Base-by-base conservation (phyloP, 805 yeast species). In the Blastobotrys mokoenaii region DNA sequence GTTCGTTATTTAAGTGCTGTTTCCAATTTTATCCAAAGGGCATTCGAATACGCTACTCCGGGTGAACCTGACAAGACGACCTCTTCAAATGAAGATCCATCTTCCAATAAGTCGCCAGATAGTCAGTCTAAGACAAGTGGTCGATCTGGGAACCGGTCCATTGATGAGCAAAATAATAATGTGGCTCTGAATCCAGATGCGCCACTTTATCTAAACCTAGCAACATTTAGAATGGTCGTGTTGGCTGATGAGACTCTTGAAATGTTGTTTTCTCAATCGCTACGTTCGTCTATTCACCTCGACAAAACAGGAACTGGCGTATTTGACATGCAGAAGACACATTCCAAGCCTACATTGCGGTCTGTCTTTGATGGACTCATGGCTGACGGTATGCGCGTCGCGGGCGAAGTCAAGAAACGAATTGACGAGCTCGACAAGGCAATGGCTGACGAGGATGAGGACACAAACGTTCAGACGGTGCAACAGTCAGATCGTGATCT, bases 221-320 rank as follows among this genome's bases (percentile, higher is more conserved):
- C 97, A 0, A 88, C 96, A 0, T 90, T 90, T 66, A 70, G 97
- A 50, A 90, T 90, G 98, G 94, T 93, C 1, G 68, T 93, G 4
- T 68, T 90, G 4, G 97, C 97, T 0, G 96, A 89, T 61, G 97
- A 88, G 57, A 84, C 96, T 0, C 83, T 87, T 54, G 97, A 93
- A 62, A 69, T 83, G 35, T 78, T 90, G 50, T 93, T 93, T 65
- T 72, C 85, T 11, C 68, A 71, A 20, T 82, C 88, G 0, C 67
- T 87, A 30, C 72, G 83, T 46, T 62, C 70, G n/a, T 75, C 90
- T 0, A 73, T 85, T 43, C 86, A 84, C 58, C 70, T 85, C 35
- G 59, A 58, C 22, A 54, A 33, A 14, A 41, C 40, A 11, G 56
- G 56, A 1, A 54, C 56, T 15, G 56, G 58, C 4, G 44, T 47